A percentile compares a stretch with the other conserved stretches of the same genome.
These are phyloP conservation scores for Talaromyces marneffei DNA, from an alignment of 2,329 filamentous ascomycete genomes.

Conservation along the genomic window DNA sequence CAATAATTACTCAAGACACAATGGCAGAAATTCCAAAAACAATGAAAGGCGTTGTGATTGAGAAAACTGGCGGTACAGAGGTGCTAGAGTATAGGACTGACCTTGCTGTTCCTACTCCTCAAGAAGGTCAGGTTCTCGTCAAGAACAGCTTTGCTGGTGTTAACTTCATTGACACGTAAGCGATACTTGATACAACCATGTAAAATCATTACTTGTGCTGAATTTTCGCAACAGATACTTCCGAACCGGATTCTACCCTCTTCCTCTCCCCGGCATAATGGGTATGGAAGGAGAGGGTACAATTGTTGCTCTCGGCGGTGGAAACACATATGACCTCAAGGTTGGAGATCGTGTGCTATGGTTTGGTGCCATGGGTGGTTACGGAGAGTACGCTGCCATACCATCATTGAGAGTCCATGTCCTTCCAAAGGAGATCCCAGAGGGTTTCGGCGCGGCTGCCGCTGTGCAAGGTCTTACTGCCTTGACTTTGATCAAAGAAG, in stretches of 20 bases:
- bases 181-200: not conserved
- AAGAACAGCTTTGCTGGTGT: slow-evolving; percentile 70
- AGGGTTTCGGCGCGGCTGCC: slow-evolving; percentile 57
- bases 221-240: slow-evolving; percentile 51
- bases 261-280: slow-evolving; percentile 61
- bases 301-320: slow-evolving; percentile 53
- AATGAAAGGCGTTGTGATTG: slow-evolving; percentile 64
- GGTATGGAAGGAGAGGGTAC: slow-evolving; percentile 69
- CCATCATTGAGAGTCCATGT: slow-evolving; percentile 48
- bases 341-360: slow-evolving; percentile 65
- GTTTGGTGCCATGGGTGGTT: slow-evolving; percentile 45
- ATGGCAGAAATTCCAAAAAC: slow-evolving; percentile 45
- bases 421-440: slow-evolving; percentile 54
- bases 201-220: not conserved
- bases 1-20: not conserved
- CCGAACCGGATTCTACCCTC: slow-evolving; percentile 69
- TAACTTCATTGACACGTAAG: slow-evolving; percentile 71
- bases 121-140: slow-evolving; percentile 63
- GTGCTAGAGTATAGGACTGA: slow-evolving; percentile 66
- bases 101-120: slow-evolving; percentile 58
- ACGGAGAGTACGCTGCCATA: slow-evolving; percentile 50
- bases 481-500: slow-evolving; percentile 66
- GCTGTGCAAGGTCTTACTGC: slow-evolving; percentile 72
- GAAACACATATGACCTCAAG: slow-evolving; percentile 46
- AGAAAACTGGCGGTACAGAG: slow-evolving; percentile 61